phyloP scores from a whole-genome alignment of 352 stramenopile genomes.

The Pythium dissimile region DNA sequence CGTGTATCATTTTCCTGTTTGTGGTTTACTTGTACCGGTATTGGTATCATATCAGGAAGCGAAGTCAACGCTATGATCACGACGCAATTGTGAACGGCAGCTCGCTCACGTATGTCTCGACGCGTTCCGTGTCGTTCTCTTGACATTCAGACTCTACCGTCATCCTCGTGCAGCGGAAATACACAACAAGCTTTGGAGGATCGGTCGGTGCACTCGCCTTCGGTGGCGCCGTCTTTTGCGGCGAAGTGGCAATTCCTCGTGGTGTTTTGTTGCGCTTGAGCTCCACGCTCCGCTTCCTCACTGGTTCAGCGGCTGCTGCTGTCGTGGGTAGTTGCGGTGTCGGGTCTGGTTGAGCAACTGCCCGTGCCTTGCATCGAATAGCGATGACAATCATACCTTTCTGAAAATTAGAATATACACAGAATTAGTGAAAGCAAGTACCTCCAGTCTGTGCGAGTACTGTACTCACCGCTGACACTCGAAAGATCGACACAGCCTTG shows the following conservation, averaged over 20 bases:
- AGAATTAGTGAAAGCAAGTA: neutral
- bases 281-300: conserved; percentile 2
- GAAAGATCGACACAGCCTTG: conserved; percentile 24
- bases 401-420: conserved; percentile 16
- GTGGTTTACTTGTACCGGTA: too few species aligned
- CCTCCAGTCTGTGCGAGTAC: neutral
- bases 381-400: conserved; percentile 77
- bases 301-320: neutral
- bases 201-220: neutral
- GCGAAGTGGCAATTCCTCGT: conserved; percentile 1
- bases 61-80: conserved; percentile 2
- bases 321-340: neutral
- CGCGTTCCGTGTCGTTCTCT: conserved; percentile 22
- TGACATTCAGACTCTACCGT: conserved; percentile 26
- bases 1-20: too few species aligned
- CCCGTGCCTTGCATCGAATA: conserved; percentile 44
- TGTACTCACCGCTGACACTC: conserved; percentile 48
- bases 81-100: conserved; percentile 40
- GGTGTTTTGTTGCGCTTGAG: conserved; percentile 9
- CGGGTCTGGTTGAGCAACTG: neutral
- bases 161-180: conserved; percentile 46
- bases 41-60: too few species aligned
- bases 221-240: neutral
- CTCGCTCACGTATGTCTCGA: conserved; percentile 37
- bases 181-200: conserved; percentile 32